Percentiles rank a stretch among this genome's conserved stretches.
These are phyloP conservation scores for Talaromyces sp. DNA, from an alignment of 2,329 filamentous ascomycete genomes.

Conservation along the genomic window DNA sequence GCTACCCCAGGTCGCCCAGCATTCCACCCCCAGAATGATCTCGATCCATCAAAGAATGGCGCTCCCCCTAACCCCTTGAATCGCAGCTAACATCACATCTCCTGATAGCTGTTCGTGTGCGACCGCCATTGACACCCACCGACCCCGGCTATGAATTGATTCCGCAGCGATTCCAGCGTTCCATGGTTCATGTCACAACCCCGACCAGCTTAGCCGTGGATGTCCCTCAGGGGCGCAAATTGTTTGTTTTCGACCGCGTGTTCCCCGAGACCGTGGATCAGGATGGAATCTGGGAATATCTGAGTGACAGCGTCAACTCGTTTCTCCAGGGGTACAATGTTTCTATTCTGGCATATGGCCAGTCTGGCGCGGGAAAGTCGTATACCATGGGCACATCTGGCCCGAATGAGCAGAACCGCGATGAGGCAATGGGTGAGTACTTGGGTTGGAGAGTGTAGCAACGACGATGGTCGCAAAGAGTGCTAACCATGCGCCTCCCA, in stretches of 20 bases:
- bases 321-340: constrained; percentile 99
- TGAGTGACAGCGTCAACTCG: constrained; percentile 83
- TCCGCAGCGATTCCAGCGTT: constrained; percentile 89
- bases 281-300: constrained; percentile 91
- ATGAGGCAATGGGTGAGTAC: constrained; percentile 73
- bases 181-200: constrained; percentile 87
- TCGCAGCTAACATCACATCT: neutral
- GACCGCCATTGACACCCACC: constrained; percentile 77
- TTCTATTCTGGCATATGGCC: constrained; percentile 92
- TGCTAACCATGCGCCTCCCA: constrained; percentile 41
- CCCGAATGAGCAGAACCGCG: constrained; percentile 72
- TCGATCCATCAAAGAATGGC: neutral
- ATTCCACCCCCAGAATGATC: neutral
- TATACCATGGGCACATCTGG: constrained; percentile 98
- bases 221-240: constrained; percentile 85
- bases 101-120: constrained; percentile 86
- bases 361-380: constrained; percentile 96
- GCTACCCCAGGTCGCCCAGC: neutral
- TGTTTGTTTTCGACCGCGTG: constrained; percentile 96
- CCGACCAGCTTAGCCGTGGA: constrained; percentile 86
- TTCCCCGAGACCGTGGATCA: constrained; percentile 83
- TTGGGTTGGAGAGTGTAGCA: neutral
- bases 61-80: no score
- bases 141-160: constrained; percentile 96
- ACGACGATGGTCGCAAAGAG: neutral